A percentile compares a stretch with the other conserved stretches of the same genome.
Conservation (phyloP, 768 basidiomycete species). For the Calocybe cyanea region DNA sequence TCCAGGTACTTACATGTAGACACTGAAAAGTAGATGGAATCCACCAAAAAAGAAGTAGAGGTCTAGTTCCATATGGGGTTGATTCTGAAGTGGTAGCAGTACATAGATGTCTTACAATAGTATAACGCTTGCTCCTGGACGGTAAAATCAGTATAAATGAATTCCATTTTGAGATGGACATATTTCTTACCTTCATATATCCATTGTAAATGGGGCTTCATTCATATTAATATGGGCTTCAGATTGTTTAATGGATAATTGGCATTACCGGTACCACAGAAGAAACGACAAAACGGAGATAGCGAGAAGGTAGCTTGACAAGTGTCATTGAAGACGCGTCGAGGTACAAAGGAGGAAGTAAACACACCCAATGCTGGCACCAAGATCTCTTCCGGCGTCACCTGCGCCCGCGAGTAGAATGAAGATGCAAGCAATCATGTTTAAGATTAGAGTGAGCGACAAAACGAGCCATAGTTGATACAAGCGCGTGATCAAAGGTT, state of each 20-base stretch:
- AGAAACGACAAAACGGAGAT: constrained; percentile 82
- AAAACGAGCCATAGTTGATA: constrained; percentile 96
- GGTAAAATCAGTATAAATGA: constrained; percentile 16
- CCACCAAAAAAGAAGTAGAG: constrained; percentile 96
- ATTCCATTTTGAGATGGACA: constrained; percentile 9
- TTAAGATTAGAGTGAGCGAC: constrained; percentile 73
- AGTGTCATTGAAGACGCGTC: constrained; percentile 19
- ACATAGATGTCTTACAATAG: constrained; percentile 63
- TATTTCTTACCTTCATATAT: constrained; percentile 79
- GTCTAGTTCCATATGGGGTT: constrained; percentile 50
- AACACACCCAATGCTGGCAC: constrained; percentile 76
- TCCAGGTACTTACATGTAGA: constrained; percentile 72
- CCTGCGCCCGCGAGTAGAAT: constrained; percentile 73
- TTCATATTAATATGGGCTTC: constrained; percentile 6
- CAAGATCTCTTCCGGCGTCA: constrained; percentile 77
- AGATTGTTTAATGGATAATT: constrained; percentile 12
- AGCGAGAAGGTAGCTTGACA: constrained; percentile 67
- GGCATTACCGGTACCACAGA: constrained; percentile 93
- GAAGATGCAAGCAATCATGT: constrained; percentile 87
- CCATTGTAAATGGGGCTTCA: constrained; percentile 92
- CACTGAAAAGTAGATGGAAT: constrained; percentile 88
- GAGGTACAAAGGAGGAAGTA: constrained; percentile 11
- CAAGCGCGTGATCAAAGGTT: constrained; percentile 76
- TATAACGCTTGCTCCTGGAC: constrained; percentile 87
- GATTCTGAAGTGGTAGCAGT: constrained; percentile 21